Conservation (phyloP, 805 yeast species). For the Metschnikowia corniflorae region DNA sequence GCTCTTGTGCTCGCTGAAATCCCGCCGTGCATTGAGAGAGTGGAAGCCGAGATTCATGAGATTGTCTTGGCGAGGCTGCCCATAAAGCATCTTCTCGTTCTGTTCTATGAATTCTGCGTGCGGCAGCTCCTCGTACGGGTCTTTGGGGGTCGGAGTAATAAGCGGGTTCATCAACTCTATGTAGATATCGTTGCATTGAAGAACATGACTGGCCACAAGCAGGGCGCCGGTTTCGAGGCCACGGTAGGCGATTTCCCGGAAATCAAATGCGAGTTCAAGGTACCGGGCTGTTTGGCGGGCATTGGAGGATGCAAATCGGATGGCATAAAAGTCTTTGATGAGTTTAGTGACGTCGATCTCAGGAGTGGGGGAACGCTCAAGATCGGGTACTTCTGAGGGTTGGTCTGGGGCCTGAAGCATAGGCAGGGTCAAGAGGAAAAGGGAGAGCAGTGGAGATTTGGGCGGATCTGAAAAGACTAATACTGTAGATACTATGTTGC, state of each 20-base stretch:
- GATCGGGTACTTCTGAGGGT: too few species aligned
- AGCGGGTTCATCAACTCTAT: slow-evolving; percentile 47
- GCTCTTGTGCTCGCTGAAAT: slow-evolving; percentile 1
- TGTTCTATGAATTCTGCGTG: neutral
- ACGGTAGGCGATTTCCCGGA: slow-evolving; percentile 54
- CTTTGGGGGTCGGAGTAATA: slow-evolving; percentile 18
- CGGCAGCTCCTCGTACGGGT: neutral
- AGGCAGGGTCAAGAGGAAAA: too few species aligned
- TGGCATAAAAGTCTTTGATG: slow-evolving; percentile 48
- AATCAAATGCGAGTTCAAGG: slow-evolving; percentile 58
- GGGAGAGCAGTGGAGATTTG: too few species aligned
- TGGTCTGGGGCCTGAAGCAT: too few species aligned
- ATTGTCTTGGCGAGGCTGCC: slow-evolving; percentile 1
- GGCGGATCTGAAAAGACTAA: too few species aligned
- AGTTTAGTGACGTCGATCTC: too few species aligned
- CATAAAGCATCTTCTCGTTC: slow-evolving; percentile 5
- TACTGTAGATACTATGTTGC: too few species aligned
- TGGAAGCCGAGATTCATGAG: slow-evolving; percentile 3
- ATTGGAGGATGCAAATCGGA: slow-evolving; percentile 71
- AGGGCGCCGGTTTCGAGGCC: slow-evolving; percentile 70
- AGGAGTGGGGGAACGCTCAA: too few species aligned
- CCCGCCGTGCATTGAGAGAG: slow-evolving; percentile 1
- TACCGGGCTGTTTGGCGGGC: slow-evolving; percentile 60
- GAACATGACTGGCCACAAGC: slow-evolving; percentile 54
- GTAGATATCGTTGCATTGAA: slow-evolving; percentile 51